A percentile compares a stretch with the other conserved stretches of the same genome.
These are phyloP conservation scores for Zymoseptoria crescenta DNA, from an alignment of 2,329 filamentous ascomycete species.

Conservation along the genomic window DNA sequence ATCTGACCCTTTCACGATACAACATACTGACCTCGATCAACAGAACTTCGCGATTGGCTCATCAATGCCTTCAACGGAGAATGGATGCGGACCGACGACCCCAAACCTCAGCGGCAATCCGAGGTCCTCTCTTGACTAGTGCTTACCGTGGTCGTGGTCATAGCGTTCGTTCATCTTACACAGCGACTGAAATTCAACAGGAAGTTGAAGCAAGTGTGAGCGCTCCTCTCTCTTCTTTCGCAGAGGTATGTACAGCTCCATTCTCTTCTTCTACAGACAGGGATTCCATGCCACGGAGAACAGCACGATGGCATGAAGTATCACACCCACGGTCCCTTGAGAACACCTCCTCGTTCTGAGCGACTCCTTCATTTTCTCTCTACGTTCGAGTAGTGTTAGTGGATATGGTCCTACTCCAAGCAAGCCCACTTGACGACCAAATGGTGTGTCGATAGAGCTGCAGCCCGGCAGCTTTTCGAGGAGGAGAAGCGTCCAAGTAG, in stretches of 20 bases:
- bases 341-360: no score
- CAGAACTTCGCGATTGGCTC: constrained; percentile 80
- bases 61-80: constrained; percentile 97
- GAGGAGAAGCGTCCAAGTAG: no score
- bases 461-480: no score
- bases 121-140: neutral
- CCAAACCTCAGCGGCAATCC: constrained; percentile 34
- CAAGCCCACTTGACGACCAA: no score
- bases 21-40: constrained; percentile 8
- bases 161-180: neutral
- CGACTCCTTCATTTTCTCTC: no score
- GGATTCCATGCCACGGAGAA: neutral
- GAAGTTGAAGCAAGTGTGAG: neutral
- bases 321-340: neutral
- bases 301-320: neutral
- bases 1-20: neutral
- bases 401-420: no score
- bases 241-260: neutral
- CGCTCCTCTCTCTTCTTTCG: neutral
- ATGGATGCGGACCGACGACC: constrained; percentile 59
- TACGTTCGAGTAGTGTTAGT: no score
- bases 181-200: neutral
- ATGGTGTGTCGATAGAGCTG: no score
- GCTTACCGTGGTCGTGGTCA: neutral
- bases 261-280: neutral